Evolutionary conservation across 163 green algal genomes (phyloP), one percentile per base, ranked within the genome.

Genomic region (Volvox carteri): DNA sequence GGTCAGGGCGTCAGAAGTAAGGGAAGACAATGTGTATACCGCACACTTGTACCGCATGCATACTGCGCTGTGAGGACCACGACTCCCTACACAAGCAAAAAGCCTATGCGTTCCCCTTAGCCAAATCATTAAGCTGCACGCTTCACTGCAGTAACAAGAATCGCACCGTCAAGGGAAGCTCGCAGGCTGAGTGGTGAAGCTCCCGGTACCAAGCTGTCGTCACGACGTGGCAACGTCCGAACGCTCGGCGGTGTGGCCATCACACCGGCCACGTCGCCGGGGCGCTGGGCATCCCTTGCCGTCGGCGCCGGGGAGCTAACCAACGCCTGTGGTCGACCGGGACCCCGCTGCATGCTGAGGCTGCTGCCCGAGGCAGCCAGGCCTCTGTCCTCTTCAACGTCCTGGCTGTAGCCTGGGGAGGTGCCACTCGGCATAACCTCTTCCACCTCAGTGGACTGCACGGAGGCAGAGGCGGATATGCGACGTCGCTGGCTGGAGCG

Each of bases 101-200:
- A n/a, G n/a, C n/a, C n/a, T n/a, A n/a, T n/a, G n/a, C n/a, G n/a
- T n/a, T n/a, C n/a, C n/a, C n/a, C n/a, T n/a, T n/a, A n/a, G n/a
- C n/a, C n/a, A n/a, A n/a, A n/a, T n/a, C n/a, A n/a, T n/a, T n/a
- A n/a, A n/a, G n/a, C n/a, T n/a, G n/a, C n/a, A n/a, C n/a, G n/a
- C n/a, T n/a, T n/a, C n/a, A n/a, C n/a, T n/a, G n/a, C n/a, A n/a
- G n/a, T n/a, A n/a, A n/a, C n/a, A n/a, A n/a, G 54, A 74, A 39
- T 21, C 73, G 44, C 39, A 85, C 78, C 78, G 19, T 85, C 78
- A 37, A 85, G 74, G 33, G 78, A 74, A 5, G 65, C 79, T 5
- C 79, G 60, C n/a, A 86, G 30, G 6, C 25, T 54, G 1, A 86
- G 79, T 42, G 79, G 79, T 4, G 79, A 86, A 4, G 56, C 39